phyloP scores from a whole-genome alignment of 2,329 filamentous ascomycete genomes.

The Claviceps arundinis region DNA sequence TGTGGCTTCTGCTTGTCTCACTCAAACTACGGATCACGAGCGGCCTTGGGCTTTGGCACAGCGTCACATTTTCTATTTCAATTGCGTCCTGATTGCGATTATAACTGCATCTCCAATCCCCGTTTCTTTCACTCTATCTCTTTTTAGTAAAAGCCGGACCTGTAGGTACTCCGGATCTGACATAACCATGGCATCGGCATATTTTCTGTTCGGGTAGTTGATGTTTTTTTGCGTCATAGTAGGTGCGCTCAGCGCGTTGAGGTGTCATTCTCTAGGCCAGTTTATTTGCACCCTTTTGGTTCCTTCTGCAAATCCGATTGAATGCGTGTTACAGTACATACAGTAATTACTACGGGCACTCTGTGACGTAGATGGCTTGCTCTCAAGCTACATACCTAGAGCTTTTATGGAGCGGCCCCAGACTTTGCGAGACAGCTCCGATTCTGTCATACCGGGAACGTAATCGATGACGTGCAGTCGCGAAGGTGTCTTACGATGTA shows the following conservation, averaged over 20 bases:
- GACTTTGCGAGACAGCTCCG: neutral
- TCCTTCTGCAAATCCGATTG: too few relatives aligned
- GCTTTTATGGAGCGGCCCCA: neutral
- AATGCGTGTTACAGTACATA: too few relatives aligned
- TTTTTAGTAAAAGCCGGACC: neutral
- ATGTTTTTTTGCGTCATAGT: neutral
- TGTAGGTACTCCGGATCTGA: neutral
- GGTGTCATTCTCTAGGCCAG: too few relatives aligned
- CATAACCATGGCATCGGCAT: neutral
- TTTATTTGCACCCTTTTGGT: too few relatives aligned
- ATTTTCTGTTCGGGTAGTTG: neutral
- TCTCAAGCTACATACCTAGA: too few relatives aligned
- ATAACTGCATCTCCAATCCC: neutral
- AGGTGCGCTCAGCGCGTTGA: too few relatives aligned
- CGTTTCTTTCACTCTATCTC: neutral
- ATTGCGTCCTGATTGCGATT: neutral
- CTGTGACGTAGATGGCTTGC: too few relatives aligned
- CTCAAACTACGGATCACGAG: neutral
- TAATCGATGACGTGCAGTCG: conserved; percentile 12
- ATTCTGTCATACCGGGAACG: conserved; percentile 6
- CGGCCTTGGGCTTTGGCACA: neutral
- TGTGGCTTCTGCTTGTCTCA: neutral
- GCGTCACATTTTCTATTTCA: neutral
- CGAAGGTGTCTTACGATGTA: neutral
- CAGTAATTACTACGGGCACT: too few relatives aligned